A percentile compares a stretch with the other conserved stretches of the same genome.
phyloP scores from a whole-genome alignment of 768 basidiomycete genomes.

The Russula foetens region DNA sequence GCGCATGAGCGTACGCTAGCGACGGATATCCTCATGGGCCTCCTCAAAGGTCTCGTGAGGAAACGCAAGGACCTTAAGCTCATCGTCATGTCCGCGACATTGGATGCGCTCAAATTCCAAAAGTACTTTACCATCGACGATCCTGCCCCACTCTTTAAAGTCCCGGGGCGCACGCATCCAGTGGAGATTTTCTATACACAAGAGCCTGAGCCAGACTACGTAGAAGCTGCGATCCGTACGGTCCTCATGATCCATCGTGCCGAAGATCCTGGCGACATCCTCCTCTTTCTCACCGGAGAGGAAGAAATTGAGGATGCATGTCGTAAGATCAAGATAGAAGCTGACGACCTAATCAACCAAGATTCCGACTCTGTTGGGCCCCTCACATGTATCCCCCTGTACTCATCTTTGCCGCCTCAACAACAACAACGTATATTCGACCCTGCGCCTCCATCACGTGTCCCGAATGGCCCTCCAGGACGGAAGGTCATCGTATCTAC shows the following conservation, averaged over 20 bases:
- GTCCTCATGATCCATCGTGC: conserved; percentile 96
- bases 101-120: conserved; percentile 95
- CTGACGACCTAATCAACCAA: conserved; percentile 69
- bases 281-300: conserved; percentile 95
- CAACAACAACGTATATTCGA: conserved; percentile 98
- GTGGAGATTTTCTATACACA: conserved; percentile 95
- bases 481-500: conserved; percentile 94
- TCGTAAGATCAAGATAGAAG: conserved; percentile 85
- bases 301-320: conserved; percentile 98
- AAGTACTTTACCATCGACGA: conserved; percentile 67
- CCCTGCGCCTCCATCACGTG: conserved; percentile 58
- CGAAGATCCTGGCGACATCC: conserved; percentile 86
- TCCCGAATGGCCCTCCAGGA: conserved; percentile 66
- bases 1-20: conserved; percentile 97
- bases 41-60: conserved; percentile 79
- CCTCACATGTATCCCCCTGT: conserved; percentile 83
- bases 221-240: conserved; percentile 93
- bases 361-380: conserved; percentile 77
- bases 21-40: conserved; percentile 97
- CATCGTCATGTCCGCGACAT: conserved; percentile 97
- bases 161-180: conserved; percentile 89
- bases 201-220: conserved; percentile 90
- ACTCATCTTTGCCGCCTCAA: conserved; percentile 88
- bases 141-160: conserved; percentile 76
- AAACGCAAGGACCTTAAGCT: conserved; percentile 86